Base-by-base conservation (phyloP, 805 yeast genomes). In the Ogataea saltuana region DNA sequence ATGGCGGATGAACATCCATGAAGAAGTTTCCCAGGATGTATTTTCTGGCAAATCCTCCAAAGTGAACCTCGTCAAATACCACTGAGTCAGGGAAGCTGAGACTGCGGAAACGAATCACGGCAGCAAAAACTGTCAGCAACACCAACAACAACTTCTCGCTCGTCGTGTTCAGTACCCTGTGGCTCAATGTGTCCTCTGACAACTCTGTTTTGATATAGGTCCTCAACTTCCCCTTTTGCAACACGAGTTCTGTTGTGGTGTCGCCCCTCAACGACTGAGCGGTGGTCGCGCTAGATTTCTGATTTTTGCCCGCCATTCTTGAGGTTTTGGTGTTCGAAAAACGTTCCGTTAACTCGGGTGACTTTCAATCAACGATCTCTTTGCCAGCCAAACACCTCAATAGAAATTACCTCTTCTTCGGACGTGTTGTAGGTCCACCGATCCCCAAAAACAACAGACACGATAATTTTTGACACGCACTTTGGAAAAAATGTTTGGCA, bases 1-100 rank as follows among this genome's bases (percentile, higher is more conserved):
- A 71, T 3, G 95, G 95, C 25, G 95, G 95, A 62, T 86, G 95
- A 43, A 86, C 93, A 66, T 86, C 95, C 85, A 86, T 81, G 68
- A 86, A 86, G 61, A 74, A 86, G 13, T 67, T 68, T 31, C 89
- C 87, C 46, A 71, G 66, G 44, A 85, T 81, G 70, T 90, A 93
- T 68, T 91, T 87, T 48, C 84, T 75, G 15, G 99, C 96, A 68
- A 91, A 93, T n/a, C 95, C 95, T 44, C 99, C 99, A 58, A 93
- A 93, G 65, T 93, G 99, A 41, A 91, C 98, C 67, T 91, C 99
- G 67, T 93, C 99, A 56, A 93, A 93, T 20, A 93, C 98, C 34
- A 93, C 98, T 21, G 90, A 80, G 55, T 80, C 67, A 29, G 99
- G 99, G 49, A 68, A 59, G 20, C 75, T 69, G 45, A 93, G 69